These are phyloP conservation scores for Helicostylum pulchrum DNA, from an alignment of 192 early-diverging fungal species.

Conservation along the genomic window DNA sequence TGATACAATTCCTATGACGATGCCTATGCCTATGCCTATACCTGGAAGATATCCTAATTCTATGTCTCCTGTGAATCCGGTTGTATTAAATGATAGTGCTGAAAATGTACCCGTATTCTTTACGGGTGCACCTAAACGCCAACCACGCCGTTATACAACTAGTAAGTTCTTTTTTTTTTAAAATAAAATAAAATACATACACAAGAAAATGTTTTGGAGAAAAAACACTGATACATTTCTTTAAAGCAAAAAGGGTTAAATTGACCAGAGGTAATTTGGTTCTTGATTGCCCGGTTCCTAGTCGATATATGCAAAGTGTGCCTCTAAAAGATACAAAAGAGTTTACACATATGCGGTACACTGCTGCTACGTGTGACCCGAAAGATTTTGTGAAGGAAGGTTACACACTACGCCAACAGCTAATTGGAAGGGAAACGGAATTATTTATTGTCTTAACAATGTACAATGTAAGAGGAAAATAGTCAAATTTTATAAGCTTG, in stretches of 20 bases:
- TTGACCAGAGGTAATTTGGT: slow-evolving; percentile 68
- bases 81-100: too few species aligned
- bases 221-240: too few species aligned
- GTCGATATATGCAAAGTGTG: slow-evolving; percentile 43
- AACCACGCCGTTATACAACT: slow-evolving; percentile 49
- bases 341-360: slow-evolving; percentile 74
- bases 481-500: neutral
- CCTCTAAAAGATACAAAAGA: slow-evolving; percentile 53
- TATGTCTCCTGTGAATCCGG: too few species aligned
- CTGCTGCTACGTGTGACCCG: slow-evolving; percentile 70
- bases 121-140: slow-evolving; percentile 37
- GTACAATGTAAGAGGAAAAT: slow-evolving; percentile 49
- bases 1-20: too few species aligned
- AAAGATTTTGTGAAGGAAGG: slow-evolving; percentile 52
- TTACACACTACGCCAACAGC: slow-evolving; percentile 63
- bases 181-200: neutral
- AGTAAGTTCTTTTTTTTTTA: slow-evolving; percentile 8
- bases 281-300: slow-evolving; percentile 66
- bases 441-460: slow-evolving; percentile 84
- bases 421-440: slow-evolving; percentile 63
- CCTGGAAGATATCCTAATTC: too few species aligned
- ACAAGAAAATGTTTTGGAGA: neutral
- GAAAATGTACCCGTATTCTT: too few species aligned
- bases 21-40: too few species aligned
- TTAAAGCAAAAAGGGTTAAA: slow-evolving; percentile 37